phyloP scores from a whole-genome alignment of 306 rosid genomes.

The Cucumis hystrix region DNA sequence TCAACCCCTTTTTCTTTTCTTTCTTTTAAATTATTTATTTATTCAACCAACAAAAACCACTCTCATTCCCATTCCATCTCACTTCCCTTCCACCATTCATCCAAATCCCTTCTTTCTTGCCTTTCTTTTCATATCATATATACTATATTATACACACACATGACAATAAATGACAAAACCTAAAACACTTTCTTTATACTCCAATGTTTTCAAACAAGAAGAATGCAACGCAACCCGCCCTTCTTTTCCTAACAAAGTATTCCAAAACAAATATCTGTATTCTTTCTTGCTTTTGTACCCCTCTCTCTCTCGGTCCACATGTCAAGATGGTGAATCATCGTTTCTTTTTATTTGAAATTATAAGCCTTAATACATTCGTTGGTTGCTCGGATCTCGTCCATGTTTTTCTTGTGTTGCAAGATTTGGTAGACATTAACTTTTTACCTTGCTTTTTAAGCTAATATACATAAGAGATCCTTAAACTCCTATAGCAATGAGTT shows the following conservation, averaged over 20 bases:
- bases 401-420: too few species aligned
- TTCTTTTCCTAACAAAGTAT: too few species aligned
- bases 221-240: not conserved
- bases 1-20: not conserved
- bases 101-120: not conserved
- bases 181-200: not conserved
- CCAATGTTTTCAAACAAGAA: not conserved
- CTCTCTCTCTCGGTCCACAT: too few species aligned
- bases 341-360: too few species aligned
- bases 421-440: too few species aligned
- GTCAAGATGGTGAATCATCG: too few species aligned
- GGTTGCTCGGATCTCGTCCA: too few species aligned
- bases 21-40: too few species aligned
- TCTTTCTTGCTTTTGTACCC: not conserved
- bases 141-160: not conserved
- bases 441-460: too few species aligned
- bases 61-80: conserved; percentile 10
- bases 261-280: not conserved
- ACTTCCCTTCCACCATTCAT: not conserved
- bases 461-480: too few species aligned
- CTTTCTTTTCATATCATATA: not conserved
- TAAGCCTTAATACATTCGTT: too few species aligned
- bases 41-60: not conserved
- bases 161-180: not conserved
- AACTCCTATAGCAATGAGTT: too few species aligned